Evolutionary conservation across 345 rosid species (phyloP).

Genomic region (Carallia pectinifolia): DNA sequence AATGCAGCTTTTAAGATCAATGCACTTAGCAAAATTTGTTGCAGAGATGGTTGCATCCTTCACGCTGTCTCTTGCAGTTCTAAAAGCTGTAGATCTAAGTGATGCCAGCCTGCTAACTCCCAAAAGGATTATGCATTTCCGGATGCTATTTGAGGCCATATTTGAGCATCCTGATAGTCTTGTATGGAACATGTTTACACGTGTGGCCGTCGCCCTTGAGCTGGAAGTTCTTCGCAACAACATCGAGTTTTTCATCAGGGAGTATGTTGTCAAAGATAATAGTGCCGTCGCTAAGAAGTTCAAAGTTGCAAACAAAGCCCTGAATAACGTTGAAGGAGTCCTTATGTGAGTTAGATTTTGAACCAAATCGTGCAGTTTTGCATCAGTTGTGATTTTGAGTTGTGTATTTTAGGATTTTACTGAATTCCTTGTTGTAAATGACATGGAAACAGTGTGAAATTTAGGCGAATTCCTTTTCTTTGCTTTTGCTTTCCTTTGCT

Average conservation of each 20-base stretch:
- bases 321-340: conserved; percentile 54
- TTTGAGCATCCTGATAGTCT: conserved; percentile 61
- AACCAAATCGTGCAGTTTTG: not conserved
- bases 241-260: conserved; percentile 65
- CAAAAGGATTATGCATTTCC: conserved; percentile 69
- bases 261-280: conserved; percentile 57
- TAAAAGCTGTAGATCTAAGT: conserved; percentile 61
- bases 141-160: conserved; percentile 74
- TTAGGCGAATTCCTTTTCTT: too few relatives aligned
- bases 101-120: conserved; percentile 56
- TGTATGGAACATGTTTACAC: conserved; percentile 75
- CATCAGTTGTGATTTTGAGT: too few relatives aligned
- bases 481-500: too few relatives aligned
- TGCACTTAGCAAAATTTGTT: conserved; percentile 83
- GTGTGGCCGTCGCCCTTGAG: conserved; percentile 61
- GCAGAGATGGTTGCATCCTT: conserved; percentile 76
- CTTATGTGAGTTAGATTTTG: conserved; percentile 46
- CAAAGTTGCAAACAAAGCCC: conserved; percentile 77
- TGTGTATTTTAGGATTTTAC: too few relatives aligned
- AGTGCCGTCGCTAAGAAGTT: conserved; percentile 42
- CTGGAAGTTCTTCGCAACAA: conserved; percentile 68
- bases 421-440: too few relatives aligned
- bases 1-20: conserved; percentile 65
- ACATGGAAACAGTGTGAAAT: too few relatives aligned
- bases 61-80: conserved; percentile 66